phyloP scores from a whole-genome alignment of 371 early-diverging fungal genomes.

The Syncephalis plumigaleata region DNA sequence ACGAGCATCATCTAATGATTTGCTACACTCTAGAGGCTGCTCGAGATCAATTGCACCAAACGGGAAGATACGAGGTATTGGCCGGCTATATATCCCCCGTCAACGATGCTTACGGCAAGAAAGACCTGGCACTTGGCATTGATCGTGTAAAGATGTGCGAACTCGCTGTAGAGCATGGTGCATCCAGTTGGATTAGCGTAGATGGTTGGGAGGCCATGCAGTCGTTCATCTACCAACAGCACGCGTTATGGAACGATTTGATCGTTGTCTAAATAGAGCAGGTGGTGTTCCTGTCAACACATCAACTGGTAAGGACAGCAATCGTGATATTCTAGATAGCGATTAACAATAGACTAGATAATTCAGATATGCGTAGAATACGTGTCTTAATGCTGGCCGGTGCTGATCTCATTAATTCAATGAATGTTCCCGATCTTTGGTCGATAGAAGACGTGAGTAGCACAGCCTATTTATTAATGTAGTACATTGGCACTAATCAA shows the following conservation, averaged over 20 bases:
- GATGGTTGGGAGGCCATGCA: constrained; percentile 90
- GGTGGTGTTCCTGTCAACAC: constrained; percentile 28
- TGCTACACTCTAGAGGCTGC: constrained; percentile 72
- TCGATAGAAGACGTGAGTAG: constrained; percentile 65
- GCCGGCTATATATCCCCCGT: constrained; percentile 96
- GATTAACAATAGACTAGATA: not conserved
- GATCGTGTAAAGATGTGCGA: constrained; percentile 92
- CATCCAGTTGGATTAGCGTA: constrained; percentile 87
- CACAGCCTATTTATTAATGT: not conserved
- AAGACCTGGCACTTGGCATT: constrained; percentile 64
- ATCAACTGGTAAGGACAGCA: constrained; percentile 20
- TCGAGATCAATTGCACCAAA: constrained; percentile 59
- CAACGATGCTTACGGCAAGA: constrained; percentile 79
- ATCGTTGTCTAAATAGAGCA: constrained; percentile 57
- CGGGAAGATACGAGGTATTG: constrained; percentile 62
- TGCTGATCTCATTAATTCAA: constrained; percentile 91
- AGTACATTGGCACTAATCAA: not conserved
- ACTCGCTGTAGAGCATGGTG: constrained; percentile 52
- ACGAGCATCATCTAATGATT: not conserved
- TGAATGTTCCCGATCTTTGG: constrained; percentile 88
- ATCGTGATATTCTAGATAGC: constrained; percentile 2
- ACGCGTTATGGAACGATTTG: constrained; percentile 86
- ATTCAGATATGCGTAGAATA: constrained; percentile 35
- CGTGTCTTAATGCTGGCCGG: constrained; percentile 89
- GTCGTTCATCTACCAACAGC: constrained; percentile 71